These are phyloP conservation scores for Leucoagaricus sp. DNA, from an alignment of 1,284 basidiomycete species.

Conservation along the genomic window DNA sequence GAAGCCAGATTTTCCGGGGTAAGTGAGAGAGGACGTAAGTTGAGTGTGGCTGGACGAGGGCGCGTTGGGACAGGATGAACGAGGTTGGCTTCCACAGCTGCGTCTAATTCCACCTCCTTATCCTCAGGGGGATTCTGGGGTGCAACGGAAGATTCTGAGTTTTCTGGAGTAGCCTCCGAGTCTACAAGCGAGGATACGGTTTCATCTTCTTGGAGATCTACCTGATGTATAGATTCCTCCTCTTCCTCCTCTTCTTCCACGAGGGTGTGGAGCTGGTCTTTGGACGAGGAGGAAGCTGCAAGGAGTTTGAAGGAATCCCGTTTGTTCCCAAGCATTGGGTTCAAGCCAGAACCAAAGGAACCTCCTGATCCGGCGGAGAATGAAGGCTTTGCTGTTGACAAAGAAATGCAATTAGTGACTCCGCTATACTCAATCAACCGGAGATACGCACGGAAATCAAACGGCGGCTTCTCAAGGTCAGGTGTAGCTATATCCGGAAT, in stretches of 20 bases:
- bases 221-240: conserved; percentile 30
- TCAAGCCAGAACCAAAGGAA: conserved; percentile 32
- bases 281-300: conserved; percentile 56
- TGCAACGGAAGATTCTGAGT: not conserved
- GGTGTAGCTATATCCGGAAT: conserved; percentile 72
- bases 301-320: conserved; percentile 79
- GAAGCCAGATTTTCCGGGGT: conserved; percentile 48
- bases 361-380: conserved; percentile 49
- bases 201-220: conserved; percentile 20
- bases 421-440: conserved; percentile 15
- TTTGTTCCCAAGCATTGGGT: conserved; percentile 52
- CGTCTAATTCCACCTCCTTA: conserved; percentile 19
- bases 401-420: conserved; percentile 19
- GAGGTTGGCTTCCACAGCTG: conserved; percentile 24
- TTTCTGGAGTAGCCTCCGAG: not conserved
- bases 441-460: conserved; percentile 61
- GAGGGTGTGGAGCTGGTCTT: conserved; percentile 74
- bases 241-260: conserved; percentile 83
- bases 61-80: conserved; percentile 42
- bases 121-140: not conserved
- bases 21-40: conserved; percentile 70
- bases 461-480: conserved; percentile 52
- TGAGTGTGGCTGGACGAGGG: conserved; percentile 63
- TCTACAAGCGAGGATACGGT: conserved; percentile 20
- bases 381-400: conserved; percentile 52